These are phyloP conservation scores for Alternaria viburni DNA, from an alignment of 2,329 filamentous ascomycete genomes.

Conservation along the genomic window DNA sequence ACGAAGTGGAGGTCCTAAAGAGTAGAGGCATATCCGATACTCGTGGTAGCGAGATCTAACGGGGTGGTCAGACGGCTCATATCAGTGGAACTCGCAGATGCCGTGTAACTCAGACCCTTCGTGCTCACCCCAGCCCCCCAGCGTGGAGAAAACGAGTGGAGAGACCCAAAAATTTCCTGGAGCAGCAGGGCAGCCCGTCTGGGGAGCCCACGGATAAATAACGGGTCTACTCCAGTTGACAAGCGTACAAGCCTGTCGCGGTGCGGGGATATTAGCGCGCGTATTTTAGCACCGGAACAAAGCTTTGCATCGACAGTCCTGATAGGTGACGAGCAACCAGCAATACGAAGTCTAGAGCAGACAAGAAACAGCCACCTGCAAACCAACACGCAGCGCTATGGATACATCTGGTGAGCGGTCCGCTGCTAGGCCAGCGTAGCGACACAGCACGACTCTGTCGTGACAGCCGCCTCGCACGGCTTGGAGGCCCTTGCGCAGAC, in stretches of 20 bases:
- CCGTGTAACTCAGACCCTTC: not conserved
- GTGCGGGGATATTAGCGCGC: slow-evolving; percentile 16
- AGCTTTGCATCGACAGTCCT: slow-evolving; percentile 15
- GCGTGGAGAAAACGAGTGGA: not conserved
- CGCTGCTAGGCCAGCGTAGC: slow-evolving; percentile 23
- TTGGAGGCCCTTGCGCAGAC: slow-evolving; percentile 9
- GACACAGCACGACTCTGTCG: slow-evolving; percentile 18
- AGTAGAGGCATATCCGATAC: not conserved
- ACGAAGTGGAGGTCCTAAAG: not conserved
- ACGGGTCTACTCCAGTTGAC: not conserved
- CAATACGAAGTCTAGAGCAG: slow-evolving; percentile 11
- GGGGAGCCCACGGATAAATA: not conserved
- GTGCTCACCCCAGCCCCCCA: not conserved
- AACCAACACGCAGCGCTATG: slow-evolving; percentile 12
- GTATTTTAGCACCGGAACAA: slow-evolving; percentile 18
- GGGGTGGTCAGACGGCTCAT: not conserved
- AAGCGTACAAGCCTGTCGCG: slow-evolving; percentile 12
- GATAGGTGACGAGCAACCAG: slow-evolving; percentile 18
- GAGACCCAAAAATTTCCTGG: not conserved
- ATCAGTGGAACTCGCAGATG: not conserved
- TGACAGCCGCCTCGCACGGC: slow-evolving; percentile 18
- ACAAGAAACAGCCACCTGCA: slow-evolving; percentile 17
- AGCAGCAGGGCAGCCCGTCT: not conserved
- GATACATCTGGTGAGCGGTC: slow-evolving; percentile 23
- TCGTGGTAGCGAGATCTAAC: not conserved